Percentiles rank a stretch among this genome's conserved stretches.
phyloP scores from a whole-genome alignment of 2,329 filamentous ascomycete species.

The Claviceps citrina region DNA sequence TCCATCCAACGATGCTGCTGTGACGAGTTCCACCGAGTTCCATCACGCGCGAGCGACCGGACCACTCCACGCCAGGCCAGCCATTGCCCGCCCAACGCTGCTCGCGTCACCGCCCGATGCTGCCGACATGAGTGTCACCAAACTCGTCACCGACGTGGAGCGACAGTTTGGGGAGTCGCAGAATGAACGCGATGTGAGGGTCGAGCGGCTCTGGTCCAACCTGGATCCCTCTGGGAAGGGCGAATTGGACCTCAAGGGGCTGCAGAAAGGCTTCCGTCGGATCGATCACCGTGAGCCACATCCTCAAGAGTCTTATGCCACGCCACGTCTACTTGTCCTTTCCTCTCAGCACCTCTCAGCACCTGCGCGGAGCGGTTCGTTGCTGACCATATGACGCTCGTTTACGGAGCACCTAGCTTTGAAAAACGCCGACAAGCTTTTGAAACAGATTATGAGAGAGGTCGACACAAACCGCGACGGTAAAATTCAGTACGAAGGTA shows the following conservation, averaged over 20 bases:
- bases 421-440: slow-evolving; percentile 80
- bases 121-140: slow-evolving; percentile 25
- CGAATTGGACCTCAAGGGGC: slow-evolving; percentile 66
- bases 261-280: slow-evolving; percentile 70
- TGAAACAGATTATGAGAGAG: slow-evolving; percentile 62
- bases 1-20: slow-evolving; percentile 7
- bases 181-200: slow-evolving; percentile 63
- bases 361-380: not conserved
- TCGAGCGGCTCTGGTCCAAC: slow-evolving; percentile 70
- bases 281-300: slow-evolving; percentile 76
- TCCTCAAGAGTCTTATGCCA: not conserved
- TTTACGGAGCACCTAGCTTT: slow-evolving; percentile 32
- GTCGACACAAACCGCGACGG: slow-evolving; percentile 83
- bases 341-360: not conserved
- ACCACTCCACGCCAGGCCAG: slow-evolving; percentile 5
- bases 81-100: slow-evolving; percentile 15
- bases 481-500: slow-evolving; percentile 79
- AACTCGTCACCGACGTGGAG: slow-evolving; percentile 35
- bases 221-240: slow-evolving; percentile 65
- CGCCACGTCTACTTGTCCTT: not conserved
- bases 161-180: slow-evolving; percentile 62
- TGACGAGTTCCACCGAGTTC: slow-evolving; percentile 2
- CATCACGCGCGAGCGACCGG: slow-evolving; percentile 7
- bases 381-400: not conserved
- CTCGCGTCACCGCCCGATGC: slow-evolving; percentile 12